Conservation (phyloP, 1,139 yeast species). For the Nakaseomyces glabratus region DNA sequence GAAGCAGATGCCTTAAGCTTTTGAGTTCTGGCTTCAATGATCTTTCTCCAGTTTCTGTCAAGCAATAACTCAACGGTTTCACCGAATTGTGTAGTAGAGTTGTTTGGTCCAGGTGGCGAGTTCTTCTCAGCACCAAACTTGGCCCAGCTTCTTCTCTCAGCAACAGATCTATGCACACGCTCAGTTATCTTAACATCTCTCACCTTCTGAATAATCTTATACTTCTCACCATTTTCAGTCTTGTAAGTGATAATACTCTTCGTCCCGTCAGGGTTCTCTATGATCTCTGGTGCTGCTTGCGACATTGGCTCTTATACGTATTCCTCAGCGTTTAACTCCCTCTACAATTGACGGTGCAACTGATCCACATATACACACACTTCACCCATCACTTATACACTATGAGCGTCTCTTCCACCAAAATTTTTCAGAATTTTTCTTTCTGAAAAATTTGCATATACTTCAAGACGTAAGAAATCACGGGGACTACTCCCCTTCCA, state of each 20-base stretch:
- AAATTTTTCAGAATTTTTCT: too few relatives aligned
- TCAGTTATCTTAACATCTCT: constrained; percentile 70
- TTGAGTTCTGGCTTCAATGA: constrained; percentile 49
- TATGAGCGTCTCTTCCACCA: too few relatives aligned
- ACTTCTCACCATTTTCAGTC: constrained; percentile 73
- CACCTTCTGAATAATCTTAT: constrained; percentile 78
- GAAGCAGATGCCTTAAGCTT: constrained; percentile 50
- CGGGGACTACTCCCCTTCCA: too few relatives aligned
- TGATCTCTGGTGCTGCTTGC: too few relatives aligned
- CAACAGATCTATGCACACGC: constrained; percentile 69
- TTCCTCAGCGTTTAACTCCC: too few relatives aligned
- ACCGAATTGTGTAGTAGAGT: constrained; percentile 80
- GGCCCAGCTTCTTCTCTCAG: constrained; percentile 61
- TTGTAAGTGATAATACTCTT: constrained; percentile 77
- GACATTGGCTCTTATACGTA: too few relatives aligned
- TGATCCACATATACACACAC: too few relatives aligned
- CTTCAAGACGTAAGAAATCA: too few relatives aligned
- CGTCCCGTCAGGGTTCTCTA: constrained; percentile 77
- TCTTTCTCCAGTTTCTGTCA: constrained; percentile 66
- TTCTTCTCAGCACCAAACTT: constrained; percentile 80
- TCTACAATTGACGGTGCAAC: too few relatives aligned
- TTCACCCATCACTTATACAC: too few relatives aligned
- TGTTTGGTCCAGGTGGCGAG: constrained; percentile 77
- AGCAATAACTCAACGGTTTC: constrained; percentile 67
- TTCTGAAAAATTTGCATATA: too few relatives aligned